Conservation (phyloP, 2,329 filamentous ascomycete genomes). For the Scleromitrula shiraiana region DNA sequence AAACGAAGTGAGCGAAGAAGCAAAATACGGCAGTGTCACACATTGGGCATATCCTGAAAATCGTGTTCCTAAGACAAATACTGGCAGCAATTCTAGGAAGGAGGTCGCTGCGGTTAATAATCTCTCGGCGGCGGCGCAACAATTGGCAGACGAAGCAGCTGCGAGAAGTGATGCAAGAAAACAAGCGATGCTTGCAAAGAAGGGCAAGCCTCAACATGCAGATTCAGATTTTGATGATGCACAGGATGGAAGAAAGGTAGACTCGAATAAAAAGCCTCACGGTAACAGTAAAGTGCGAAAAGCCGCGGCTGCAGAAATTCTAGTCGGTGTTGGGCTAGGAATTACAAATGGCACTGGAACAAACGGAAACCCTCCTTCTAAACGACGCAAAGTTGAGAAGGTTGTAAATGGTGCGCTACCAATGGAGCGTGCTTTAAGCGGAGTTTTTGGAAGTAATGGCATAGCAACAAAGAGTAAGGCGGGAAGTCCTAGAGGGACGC, state of each 20-base stretch:
- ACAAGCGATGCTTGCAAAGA: constrained; percentile 69
- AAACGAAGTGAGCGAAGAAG: constrained; percentile 86
- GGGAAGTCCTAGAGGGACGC: constrained; percentile 61
- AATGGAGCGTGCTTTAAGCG: constrained; percentile 63
- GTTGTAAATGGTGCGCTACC: constrained; percentile 39
- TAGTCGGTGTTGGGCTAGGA: constrained; percentile 51
- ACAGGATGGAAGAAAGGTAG: constrained; percentile 34
- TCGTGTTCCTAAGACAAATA: constrained; percentile 54
- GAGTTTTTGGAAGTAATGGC: constrained; percentile 41
- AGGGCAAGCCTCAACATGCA: constrained; percentile 48
- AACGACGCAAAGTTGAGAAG: constrained; percentile 78
- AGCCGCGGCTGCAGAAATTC: constrained; percentile 45
- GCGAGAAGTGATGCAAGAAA: constrained; percentile 78
- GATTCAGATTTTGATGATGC: constrained; percentile 77
- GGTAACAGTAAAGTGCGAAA: constrained; percentile 56
- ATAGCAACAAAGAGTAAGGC: constrained; percentile 47
- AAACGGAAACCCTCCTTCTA: constrained; percentile 50
- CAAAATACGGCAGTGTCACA: constrained; percentile 79
- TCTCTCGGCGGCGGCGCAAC: constrained; percentile 59
- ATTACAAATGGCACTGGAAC: constrained; percentile 49
- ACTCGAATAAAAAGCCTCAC: constrained; percentile 50
- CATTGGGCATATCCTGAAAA: constrained; percentile 96
- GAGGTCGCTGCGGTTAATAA: constrained; percentile 71
- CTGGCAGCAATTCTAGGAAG: constrained; percentile 66
- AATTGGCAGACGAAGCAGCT: constrained; percentile 75